Evolutionary conservation across 1,284 basidiomycete genomes (phyloP).

Genomic region (Trichosporon coremiiforme): DNA sequence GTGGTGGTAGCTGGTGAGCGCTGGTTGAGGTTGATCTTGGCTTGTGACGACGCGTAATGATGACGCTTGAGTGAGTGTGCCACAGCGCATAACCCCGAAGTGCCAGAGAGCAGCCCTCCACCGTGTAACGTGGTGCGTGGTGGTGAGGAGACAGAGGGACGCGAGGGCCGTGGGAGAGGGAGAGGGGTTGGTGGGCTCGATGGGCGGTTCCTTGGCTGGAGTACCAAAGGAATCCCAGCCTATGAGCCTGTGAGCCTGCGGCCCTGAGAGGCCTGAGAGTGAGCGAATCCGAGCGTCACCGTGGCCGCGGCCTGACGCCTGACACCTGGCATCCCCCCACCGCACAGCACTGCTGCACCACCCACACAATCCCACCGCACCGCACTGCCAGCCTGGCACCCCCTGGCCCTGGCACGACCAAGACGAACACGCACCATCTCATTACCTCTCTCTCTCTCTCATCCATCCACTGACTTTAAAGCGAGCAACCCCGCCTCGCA

Average conservation of each 20-base stretch:
- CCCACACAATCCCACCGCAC: slow-evolving; percentile 5
- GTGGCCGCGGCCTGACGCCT: slow-evolving; percentile 15
- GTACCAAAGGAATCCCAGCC: not conserved
- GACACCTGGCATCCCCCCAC: not conserved
- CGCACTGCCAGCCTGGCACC: slow-evolving; percentile 19
- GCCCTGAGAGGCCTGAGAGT: slow-evolving; percentile 10
- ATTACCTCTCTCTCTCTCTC: slow-evolving; percentile 22
- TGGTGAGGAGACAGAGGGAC: not conserved
- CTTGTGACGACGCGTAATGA: slow-evolving; percentile 23
- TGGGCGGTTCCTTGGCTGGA: not conserved
- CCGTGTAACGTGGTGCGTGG: not conserved
- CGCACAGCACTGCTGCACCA: slow-evolving; percentile 1
- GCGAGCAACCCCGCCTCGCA: not conserved
- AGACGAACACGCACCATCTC: slow-evolving; percentile 17
- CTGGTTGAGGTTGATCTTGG: not conserved
- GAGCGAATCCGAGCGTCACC: slow-evolving; percentile 21
- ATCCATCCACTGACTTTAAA: slow-evolving; percentile 21
- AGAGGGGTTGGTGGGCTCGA: not conserved
- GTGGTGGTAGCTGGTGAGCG: slow-evolving; percentile 18
- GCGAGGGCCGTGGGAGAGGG: not conserved
- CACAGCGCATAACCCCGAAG: slow-evolving; percentile 19
- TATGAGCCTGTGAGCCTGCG: not conserved
- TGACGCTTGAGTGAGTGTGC: slow-evolving; percentile 20
- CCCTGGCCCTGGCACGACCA: slow-evolving; percentile 9
- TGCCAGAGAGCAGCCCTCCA: not conserved